Evolutionary conservation across 2,329 filamentous ascomycete genomes (phyloP).

Genomic region (Knufia petricola): DNA sequence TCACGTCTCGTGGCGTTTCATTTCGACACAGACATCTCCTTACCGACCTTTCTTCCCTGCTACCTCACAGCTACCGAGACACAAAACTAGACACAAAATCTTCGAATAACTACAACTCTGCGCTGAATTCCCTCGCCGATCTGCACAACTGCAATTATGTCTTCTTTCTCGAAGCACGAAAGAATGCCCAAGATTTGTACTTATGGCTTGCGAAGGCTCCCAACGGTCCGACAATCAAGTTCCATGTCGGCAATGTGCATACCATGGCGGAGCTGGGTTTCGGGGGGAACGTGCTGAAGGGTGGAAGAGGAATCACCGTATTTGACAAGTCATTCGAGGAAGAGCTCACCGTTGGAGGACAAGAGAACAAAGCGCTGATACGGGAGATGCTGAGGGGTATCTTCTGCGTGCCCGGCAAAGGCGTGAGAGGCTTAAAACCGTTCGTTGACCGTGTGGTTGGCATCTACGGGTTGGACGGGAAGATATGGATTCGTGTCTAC

Average conservation of each 20-base stretch:
- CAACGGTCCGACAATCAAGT: conserved; percentile 63
- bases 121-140: conserved; percentile 65
- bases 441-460: conserved; percentile 94
- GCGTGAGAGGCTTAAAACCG: conserved; percentile 80
- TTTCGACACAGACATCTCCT: conserved; percentile 88
- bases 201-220: conserved; percentile 87
- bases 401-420: conserved; percentile 78
- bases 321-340: conserved; percentile 87
- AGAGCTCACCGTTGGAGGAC: conserved; percentile 41
- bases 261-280: conserved; percentile 97
- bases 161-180: conserved; percentile 90
- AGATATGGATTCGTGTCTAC: conserved; percentile 93
- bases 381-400: conserved; percentile 84
- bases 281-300: conserved; percentile 92
- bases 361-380: conserved; percentile 42
- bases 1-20: conserved; percentile 87
- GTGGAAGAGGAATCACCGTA: conserved; percentile 78
- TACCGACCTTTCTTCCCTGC: conserved; percentile 75
- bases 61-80: conserved; percentile 89
- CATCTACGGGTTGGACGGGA: conserved; percentile 82
- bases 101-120: conserved; percentile 50
- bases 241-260: conserved; percentile 54
- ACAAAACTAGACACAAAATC: conserved; percentile 96
- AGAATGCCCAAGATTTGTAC: conserved; percentile 81
- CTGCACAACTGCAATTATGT: conserved; percentile 92